Base-by-base conservation (phyloP, 2,329 filamentous ascomycete species). In the Claviceps capensis region DNA sequence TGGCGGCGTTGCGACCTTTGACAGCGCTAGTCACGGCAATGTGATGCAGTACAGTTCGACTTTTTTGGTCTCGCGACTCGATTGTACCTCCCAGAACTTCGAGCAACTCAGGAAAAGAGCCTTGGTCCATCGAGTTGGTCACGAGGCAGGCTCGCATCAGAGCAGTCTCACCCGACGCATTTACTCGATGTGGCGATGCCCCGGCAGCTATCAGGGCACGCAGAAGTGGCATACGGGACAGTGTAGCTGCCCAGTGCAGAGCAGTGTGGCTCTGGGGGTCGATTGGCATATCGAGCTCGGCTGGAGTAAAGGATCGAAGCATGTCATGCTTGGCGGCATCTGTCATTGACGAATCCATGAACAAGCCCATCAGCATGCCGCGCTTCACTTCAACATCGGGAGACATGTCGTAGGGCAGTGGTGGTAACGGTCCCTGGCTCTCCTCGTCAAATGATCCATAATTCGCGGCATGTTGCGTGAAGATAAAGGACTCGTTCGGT, bases 11-110 rank as follows among this genome's bases (percentile, higher is more conserved):
- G 48, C 93, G 82, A 6, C 91, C 91, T 64, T 95, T 95, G 61
- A 97, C 93, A 6, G 90, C 93, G 55, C 90, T 96, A 16, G 93
- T 94, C 37, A 97, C 82, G 5, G 93, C 90, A 60, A 98, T 97
- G 63, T 98, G 93, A 63, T 98, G 93, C 23, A 98, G 73, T 14
- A 97, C 89, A 0, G 91, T 97, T 40, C 93, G 79, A 8, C 90
- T 90, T 66, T 89, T 89, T 45, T 86, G 81, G 65, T 98, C 93
- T 22, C 88, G 79, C 44, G 95, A 82, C 59, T 97, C 90, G 56
- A 98, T 94, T 0, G 91, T 91, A 26, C 87, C 80, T 11, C 89
- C 88, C 6, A 98, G 76, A 0, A 95, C 80, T 59, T 97, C 91
- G 1, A 98, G 76, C 1, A 97, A 75, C 54, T 95, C 88, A 0